Evolutionary conservation across 2,329 filamentous ascomycete genomes (phyloP), one percentile per base, ranked within the genome.

Genomic region (Diplocarpon mali): DNA sequence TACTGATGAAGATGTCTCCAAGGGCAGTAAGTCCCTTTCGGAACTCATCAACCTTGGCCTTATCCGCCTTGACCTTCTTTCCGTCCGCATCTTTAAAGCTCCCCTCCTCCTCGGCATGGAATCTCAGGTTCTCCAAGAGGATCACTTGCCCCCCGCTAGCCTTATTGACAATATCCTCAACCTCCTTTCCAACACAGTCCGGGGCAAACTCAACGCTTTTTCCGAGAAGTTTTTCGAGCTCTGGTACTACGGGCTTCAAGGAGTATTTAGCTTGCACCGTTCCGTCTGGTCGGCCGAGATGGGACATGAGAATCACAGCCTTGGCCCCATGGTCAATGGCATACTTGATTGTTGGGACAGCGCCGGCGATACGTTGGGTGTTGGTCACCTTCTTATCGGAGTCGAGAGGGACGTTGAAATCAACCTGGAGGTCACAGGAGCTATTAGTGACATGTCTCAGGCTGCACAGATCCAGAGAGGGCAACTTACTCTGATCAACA

Each of bases 371-470:
- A 68, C 92, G 89, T 74, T 98, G 92, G 70, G 83, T 87, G 79
- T 98, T 98, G 67, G 92, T 96, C 67, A 98, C 79, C 46, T 93
- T 89, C 73, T 88, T 93, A 65, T 92, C 75, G 57, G 73, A 78
- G 65, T 98, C 88, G 63, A 98, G 87, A 54, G 92, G 92, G 46
- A 98, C 93, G 70, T 98, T 98, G 82, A 98, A 98, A 78, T 98
- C 92, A 67, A 98, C 90, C 89, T 95, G 61, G 41, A 35, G 38
- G 30, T 9, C 43, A 29, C 10, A 35, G 14, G 40, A 38, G 17
- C 13, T 42, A 61, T 54, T 59, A 60, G 52, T 35, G 20, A 35
- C 34, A 38, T 44, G 38, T 27, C 35, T 4, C 30, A 29, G n/a
- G n/a, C 16, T 11, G 39, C 17, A 40, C 16, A 39, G 5, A 27